phyloP scores from a whole-genome alignment of 352 stramenopile species.

The Nothophytophthora sp. region DNA sequence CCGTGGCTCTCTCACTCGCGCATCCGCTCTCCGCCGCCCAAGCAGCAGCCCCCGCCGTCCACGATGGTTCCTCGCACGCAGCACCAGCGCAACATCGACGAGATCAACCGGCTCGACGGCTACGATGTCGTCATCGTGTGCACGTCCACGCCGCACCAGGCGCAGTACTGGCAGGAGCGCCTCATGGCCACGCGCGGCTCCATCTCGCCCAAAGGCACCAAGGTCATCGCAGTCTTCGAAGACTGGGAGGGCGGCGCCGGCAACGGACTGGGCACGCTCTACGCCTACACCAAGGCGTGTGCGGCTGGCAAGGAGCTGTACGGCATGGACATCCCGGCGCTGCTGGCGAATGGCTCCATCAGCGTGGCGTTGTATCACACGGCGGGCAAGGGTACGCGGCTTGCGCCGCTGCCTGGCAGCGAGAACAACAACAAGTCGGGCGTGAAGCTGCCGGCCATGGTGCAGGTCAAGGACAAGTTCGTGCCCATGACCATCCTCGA shows the following conservation, averaged over 20 bases:
- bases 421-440: constrained; percentile 99
- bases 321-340: constrained; percentile 79
- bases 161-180: constrained; percentile 96
- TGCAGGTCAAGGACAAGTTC: constrained; percentile 84
- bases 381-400: constrained; percentile 96
- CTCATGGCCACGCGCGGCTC: constrained; percentile 86
- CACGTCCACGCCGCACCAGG: constrained; percentile 96
- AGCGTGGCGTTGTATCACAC: constrained; percentile 97
- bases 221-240: constrained; percentile 96
- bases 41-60: constrained; percentile 8
- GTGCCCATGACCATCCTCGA: constrained; percentile 98
- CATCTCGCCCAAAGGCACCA: constrained; percentile 83
- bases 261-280: constrained; percentile 96
- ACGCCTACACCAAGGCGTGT: constrained; percentile 96
- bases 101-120: constrained; percentile 86
- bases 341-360: constrained; percentile 79
- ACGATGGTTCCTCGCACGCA: constrained; percentile 30
- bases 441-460: constrained; percentile 96
- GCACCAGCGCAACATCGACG: constrained; percentile 83
- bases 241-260: constrained; percentile 96
- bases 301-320: constrained; percentile 86
- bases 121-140: constrained; percentile 98
- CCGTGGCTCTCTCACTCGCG: constrained; percentile 32
- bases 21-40: constrained; percentile 21
- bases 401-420: constrained; percentile 95